These are phyloP conservation scores for Heliamphora ciliata DNA, from an alignment of 179 eudicot genomes.

Conservation along the genomic window DNA sequence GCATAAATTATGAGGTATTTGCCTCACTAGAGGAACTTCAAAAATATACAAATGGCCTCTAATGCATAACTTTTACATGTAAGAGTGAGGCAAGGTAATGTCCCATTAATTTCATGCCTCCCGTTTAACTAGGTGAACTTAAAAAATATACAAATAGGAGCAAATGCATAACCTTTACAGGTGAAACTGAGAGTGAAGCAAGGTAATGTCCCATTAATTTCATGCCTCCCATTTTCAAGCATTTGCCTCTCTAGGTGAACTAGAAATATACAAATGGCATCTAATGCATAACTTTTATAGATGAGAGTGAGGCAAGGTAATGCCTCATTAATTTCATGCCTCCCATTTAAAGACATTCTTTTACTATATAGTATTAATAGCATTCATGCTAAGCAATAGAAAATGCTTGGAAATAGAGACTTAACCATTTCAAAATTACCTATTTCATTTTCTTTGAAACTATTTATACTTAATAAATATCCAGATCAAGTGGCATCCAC, in stretches of 20 bases:
- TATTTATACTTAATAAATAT: background rate
- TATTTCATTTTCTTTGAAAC: background rate
- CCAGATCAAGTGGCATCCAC: background rate
- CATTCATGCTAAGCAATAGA: background rate
- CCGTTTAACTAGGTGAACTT: background rate
- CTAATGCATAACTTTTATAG: background rate
- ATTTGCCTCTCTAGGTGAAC: background rate
- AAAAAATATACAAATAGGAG: background rate
- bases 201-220: background rate
- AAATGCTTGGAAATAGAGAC: background rate
- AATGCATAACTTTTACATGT: background rate
- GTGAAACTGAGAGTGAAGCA: background rate
- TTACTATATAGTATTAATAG: background rate
- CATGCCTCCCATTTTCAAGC: background rate
- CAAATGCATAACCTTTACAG: background rate
- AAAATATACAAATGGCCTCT: background rate
- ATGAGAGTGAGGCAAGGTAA: background rate
- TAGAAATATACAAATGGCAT: background rate
- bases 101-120: conserved; percentile 10
- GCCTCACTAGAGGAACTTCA: background rate
- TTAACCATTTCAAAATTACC: background rate
- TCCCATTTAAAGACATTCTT: background rate
- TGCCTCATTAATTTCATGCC: background rate
- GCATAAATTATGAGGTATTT: background rate
- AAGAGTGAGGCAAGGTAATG: background rate